Evolutionary conservation across 176 grass and related monocot species (phyloP).

Genomic region (Zea luxurians): DNA sequence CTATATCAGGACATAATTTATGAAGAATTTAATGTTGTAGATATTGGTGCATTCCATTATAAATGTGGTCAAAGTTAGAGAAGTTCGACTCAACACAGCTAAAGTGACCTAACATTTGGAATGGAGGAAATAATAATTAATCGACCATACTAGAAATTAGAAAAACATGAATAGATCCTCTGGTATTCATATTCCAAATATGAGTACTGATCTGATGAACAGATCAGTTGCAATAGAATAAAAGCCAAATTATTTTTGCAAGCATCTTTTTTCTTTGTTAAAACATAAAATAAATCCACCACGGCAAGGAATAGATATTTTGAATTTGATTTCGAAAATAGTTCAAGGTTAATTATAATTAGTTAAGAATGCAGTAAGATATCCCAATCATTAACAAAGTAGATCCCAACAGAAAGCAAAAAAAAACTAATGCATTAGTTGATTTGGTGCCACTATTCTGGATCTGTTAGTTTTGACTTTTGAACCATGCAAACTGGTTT

Average conservation of each 20-base stretch:
- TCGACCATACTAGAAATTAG: conserved; percentile 16
- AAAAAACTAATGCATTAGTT: conserved; percentile 16
- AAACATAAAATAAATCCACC: conserved; percentile 11
- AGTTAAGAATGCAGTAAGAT: conserved; percentile 39
- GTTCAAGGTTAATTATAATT: conserved; percentile 3
- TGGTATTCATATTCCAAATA: conserved; percentile 14
- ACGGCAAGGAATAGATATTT: conserved; percentile 20
- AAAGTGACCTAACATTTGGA: neutral
- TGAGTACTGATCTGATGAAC: neutral
- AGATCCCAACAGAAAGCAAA: conserved; percentile 14
- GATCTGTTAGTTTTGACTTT: neutral
- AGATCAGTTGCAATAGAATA: conserved; percentile 1
- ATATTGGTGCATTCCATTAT: neutral
- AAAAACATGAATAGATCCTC: conserved; percentile 21
- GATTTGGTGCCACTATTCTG: conserved; percentile 32
- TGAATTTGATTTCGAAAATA: conserved; percentile 28
- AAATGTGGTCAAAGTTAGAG: neutral
- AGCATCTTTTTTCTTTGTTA: conserved; percentile 25
- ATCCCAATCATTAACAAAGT: conserved; percentile 8
- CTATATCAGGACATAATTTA: neutral
- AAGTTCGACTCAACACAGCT: neutral
- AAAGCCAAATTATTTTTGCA: conserved; percentile 1
- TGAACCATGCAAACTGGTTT: neutral
- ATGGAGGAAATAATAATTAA: conserved; percentile 29
- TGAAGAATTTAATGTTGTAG: neutral